phyloP scores from a whole-genome alignment of 176 grass and related monocot genomes.

The Phoenix dactylifera region DNA sequence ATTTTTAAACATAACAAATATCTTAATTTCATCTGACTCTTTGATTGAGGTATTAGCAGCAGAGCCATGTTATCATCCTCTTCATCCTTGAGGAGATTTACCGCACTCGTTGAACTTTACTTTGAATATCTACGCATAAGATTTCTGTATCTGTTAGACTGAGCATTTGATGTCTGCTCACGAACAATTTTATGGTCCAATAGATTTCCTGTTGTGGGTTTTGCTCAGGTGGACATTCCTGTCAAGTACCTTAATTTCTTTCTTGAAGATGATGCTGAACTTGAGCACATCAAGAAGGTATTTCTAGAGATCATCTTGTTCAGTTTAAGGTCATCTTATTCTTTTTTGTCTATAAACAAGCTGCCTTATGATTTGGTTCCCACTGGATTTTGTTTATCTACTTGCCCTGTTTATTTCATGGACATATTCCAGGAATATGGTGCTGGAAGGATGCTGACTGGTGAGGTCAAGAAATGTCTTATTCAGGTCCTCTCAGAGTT shows the following conservation, averaged over 20 bases:
- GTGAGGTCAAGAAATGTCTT: constrained; percentile 69
- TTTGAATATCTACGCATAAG: too few species aligned
- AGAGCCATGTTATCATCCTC: too few species aligned
- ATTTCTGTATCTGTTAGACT: too few species aligned
- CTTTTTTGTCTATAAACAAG: not conserved
- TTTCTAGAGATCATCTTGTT: not conserved
- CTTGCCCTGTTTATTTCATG: not conserved
- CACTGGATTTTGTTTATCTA: not conserved
- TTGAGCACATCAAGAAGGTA: constrained; percentile 77
- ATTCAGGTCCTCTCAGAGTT: constrained; percentile 45
- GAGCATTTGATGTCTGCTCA: too few species aligned
- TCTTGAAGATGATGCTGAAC: constrained; percentile 86
- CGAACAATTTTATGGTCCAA: not conserved
- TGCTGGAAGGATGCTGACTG: constrained; percentile 69
- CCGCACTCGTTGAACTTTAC: too few species aligned
- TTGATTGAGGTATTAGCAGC: too few species aligned
- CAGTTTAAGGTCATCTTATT: not conserved
- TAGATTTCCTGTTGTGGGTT: constrained; percentile 6
- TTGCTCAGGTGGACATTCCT: constrained; percentile 77
- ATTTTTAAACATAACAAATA: too few species aligned
- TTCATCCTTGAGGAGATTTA: too few species aligned
- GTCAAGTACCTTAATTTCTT: constrained; percentile 94
- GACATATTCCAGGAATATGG: constrained; percentile 54
- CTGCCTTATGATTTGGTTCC: not conserved
- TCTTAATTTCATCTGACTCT: too few species aligned